Base-by-base conservation (phyloP, 371 early-diverging fungal genomes). In the Mortierella sp. region DNA sequence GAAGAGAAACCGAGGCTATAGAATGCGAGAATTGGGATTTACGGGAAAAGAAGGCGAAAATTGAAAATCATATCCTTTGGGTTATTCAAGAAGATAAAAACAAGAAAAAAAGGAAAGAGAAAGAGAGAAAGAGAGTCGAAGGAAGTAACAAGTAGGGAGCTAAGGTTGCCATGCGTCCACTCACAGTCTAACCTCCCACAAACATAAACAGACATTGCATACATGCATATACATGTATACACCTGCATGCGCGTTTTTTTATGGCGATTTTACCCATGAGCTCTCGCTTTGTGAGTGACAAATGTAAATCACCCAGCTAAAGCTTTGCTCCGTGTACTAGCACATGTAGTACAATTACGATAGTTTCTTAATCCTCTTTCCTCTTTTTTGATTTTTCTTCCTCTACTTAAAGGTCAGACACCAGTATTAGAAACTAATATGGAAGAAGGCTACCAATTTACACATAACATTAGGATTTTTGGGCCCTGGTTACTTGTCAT, bases 151-250 rank as follows among this genome's bases (percentile, higher is more conserved):
- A 22, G 2, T 17, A 49, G 26, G 0, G 37, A 59, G 47, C 19
- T n/a, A 49, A 23, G 49, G 49, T 49, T 22, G 23, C 63, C 63
- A 66, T 66, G 19, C 66, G 28, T 43, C 28, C 56, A 42, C 58
- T 15, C 42, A 10, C 23, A 13, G 23, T 59, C 56, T 43, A 23
- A 29, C 43, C 22, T 17, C 35, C 64, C 35, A 35, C 35, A 35
- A 9, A 35, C 9, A 9, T 35, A 35, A 9, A 35, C 9, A 9
- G 3, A 40, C 40, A 37, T 37, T 9, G 8, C 8, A 8, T 37
- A 37, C 40, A 47, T 7, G 19, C 17, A 47, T 47, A 37, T 28
- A 26, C 22, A 2, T 42, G 7, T 10, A 29, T 29, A 31, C 29
- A 29, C n/a, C 58, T 57, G 34, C 49, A 58, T 66, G 58, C 49